These are phyloP conservation scores for Naumovozyma baii DNA, from an alignment of 805 yeast genomes.

Conservation along the genomic window DNA sequence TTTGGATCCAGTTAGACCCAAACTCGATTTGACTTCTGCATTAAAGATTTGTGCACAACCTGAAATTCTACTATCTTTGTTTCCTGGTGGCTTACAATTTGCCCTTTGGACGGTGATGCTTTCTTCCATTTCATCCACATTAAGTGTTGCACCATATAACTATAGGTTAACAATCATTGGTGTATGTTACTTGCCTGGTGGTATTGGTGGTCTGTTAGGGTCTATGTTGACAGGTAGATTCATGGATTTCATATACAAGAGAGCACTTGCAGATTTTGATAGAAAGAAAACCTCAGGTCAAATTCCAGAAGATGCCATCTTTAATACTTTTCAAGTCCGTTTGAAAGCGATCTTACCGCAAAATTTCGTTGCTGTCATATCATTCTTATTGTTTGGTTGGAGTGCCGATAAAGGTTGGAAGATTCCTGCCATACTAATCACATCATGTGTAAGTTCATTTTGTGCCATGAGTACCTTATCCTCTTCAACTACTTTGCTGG, in stretches of 20 bases:
- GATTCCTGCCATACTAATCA: constrained; percentile 46
- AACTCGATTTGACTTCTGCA: constrained; percentile 30
- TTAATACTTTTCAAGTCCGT: constrained; percentile 47
- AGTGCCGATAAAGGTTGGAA: constrained; percentile 42
- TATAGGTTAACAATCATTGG: constrained; percentile 53
- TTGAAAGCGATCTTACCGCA: constrained; percentile 40
- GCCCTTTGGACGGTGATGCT: constrained; percentile 62
- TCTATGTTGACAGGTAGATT: constrained; percentile 49
- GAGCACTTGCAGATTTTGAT: constrained; percentile 19
- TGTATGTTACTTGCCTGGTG: constrained; percentile 63
- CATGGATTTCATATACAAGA: constrained; percentile 42
- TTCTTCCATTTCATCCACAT: constrained; percentile 49
- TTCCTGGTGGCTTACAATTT: constrained; percentile 55
- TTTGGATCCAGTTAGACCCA: constrained; percentile 16
- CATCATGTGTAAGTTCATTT: constrained; percentile 47
- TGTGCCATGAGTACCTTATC: constrained; percentile 49
- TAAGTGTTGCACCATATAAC: constrained; percentile 39
- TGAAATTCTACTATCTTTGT: constrained; percentile 40
- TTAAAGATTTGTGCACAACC: constrained; percentile 36
- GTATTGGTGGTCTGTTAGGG: constrained; percentile 57
- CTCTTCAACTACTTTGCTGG: constrained; percentile 52
- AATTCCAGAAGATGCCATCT: constrained; percentile 26
- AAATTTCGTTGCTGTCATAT: constrained; percentile 31
- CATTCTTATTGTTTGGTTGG: constrained; percentile 62
- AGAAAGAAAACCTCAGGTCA: constrained; percentile 17